Evolutionary conservation across 202 grass and related monocot genomes (phyloP), one percentile per base, ranked within the genome.

Genomic region (Digitaria exilis): DNA sequence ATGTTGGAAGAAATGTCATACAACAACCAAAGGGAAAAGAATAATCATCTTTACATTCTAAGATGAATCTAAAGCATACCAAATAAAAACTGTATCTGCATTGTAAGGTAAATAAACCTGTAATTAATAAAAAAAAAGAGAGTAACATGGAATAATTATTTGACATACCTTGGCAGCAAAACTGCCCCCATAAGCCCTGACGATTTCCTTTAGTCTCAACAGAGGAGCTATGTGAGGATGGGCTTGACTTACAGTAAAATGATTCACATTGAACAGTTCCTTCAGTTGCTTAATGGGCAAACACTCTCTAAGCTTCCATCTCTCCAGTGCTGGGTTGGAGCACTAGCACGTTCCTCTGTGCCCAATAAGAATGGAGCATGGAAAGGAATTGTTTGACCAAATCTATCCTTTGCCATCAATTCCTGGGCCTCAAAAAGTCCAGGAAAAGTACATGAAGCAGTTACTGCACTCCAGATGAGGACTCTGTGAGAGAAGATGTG

Each of bases 391-490:
- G 93, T 93, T 30, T 94, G 83, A 15, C 96, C 96, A 29, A 86
- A 98, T 80, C 95, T 90, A 92, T 98, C 89, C 73, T 98, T 98
- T 35, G 96, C 93, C 96, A 98, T 98, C 68, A 98, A 58, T 65
- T 98, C 96, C 29, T 98, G 96, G 73, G 96, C 93, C 82, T 98
- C 96, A 76, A 96, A 98, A 71, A 98, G 88, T 11, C 93, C 93
- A 15, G 96, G 96, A 74, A 98, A 98, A 30, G 96, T 93, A 84
- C 96, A 98, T 0, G 96, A 98, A 16, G 96, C 96, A 65, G 96
- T 98, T 64, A 93, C 96, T 34, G 96, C 96, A 79, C 96, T 98
- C 96, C 96, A 98, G 72, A 98, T 98, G 64, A 98, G 83, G 76
- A 98, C n/a, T n/a, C n/a, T n/a, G n/a, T n/a, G n/a, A n/a, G n/a